Evolutionary conservation across 2,329 filamentous ascomycete species (phyloP).

Genomic region (Pestalotiopsis fici): DNA sequence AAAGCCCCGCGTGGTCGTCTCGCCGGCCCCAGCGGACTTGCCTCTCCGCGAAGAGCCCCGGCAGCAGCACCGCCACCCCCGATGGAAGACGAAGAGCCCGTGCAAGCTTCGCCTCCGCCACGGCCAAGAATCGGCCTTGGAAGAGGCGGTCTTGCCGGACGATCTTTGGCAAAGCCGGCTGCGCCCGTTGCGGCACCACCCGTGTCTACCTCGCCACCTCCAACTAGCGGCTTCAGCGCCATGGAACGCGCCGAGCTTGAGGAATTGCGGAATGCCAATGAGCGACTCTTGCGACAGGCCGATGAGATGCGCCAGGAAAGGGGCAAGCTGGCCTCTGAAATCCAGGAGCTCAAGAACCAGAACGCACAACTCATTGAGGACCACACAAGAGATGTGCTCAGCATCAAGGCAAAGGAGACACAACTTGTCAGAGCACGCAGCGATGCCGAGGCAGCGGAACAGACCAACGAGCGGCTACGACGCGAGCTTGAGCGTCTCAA

Average conservation of each 20-base stretch:
- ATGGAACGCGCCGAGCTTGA: constrained; percentile 92
- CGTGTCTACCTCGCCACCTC: constrained; percentile 57
- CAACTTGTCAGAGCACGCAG: constrained; percentile 90
- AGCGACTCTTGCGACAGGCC: constrained; percentile 71
- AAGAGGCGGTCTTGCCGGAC: constrained; percentile 81
- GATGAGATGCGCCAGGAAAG: constrained; percentile 84
- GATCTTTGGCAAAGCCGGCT: constrained; percentile 78
- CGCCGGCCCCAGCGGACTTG: constrained; percentile 44
- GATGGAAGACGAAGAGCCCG: constrained; percentile 51
- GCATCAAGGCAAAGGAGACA: constrained; percentile 98
- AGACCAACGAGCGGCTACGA: constrained; percentile 79
- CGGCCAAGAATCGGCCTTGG: constrained; percentile 66
- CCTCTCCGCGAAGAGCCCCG: constrained; percentile 54
- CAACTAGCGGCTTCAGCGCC: constrained; percentile 67
- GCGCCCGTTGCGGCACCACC: constrained; percentile 49
- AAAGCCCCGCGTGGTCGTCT: constrained; percentile 63
- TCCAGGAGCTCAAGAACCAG: constrained; percentile 93
- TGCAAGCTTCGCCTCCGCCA: constrained; percentile 52
- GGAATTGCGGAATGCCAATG: constrained; percentile 81
- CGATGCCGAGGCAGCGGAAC: constrained; percentile 86
- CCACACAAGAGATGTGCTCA: constrained; percentile 90
- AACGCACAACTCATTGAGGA: constrained; percentile 97
- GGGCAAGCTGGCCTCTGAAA: constrained; percentile 78
- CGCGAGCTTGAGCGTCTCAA: constrained; percentile 93
- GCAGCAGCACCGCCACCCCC: constrained; percentile 48